Evolutionary conservation across 202 grass and related monocot species (phyloP).

Genomic region (Saccharum hybrid): DNA sequence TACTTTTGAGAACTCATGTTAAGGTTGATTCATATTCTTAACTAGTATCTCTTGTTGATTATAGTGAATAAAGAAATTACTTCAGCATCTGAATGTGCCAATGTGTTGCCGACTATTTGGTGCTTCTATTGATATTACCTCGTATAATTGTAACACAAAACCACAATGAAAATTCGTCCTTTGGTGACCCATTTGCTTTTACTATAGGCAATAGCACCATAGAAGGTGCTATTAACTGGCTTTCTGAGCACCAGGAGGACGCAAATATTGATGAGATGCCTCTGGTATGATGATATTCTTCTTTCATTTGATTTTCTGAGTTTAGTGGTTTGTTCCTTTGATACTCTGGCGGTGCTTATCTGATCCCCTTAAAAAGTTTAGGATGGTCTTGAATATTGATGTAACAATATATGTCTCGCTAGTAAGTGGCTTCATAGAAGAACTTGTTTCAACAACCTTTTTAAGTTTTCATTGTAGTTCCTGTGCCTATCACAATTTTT

Average conservation of each 20-base stretch:
- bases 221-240: slow-evolving; percentile 90
- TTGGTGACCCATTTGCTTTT: slow-evolving; percentile 32
- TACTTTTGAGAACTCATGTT: neutral
- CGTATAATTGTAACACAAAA: slow-evolving; percentile 11
- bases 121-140: neutral
- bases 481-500: too few relatives aligned
- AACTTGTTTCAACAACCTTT: too few relatives aligned
- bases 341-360: slow-evolving; percentile 19
- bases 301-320: neutral
- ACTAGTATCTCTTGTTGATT: neutral
- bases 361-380: slow-evolving; percentile 3
- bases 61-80: neutral
- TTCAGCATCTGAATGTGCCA: neutral
- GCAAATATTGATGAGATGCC: slow-evolving; percentile 94
- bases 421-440: too few relatives aligned
- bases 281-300: slow-evolving; percentile 62
- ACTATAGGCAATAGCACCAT: slow-evolving; percentile 84
- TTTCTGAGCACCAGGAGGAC: slow-evolving; percentile 94
- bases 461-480: too few relatives aligned
- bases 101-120: neutral
- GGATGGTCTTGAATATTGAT: slow-evolving; percentile 32
- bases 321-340: neutral
- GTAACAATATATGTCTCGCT: slow-evolving; percentile 3
- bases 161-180: slow-evolving; percentile 8
- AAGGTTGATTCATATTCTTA: neutral